Evolutionary conservation across 2,329 filamentous ascomycete genomes (phyloP).

Genomic region (Periconia sp.): DNA sequence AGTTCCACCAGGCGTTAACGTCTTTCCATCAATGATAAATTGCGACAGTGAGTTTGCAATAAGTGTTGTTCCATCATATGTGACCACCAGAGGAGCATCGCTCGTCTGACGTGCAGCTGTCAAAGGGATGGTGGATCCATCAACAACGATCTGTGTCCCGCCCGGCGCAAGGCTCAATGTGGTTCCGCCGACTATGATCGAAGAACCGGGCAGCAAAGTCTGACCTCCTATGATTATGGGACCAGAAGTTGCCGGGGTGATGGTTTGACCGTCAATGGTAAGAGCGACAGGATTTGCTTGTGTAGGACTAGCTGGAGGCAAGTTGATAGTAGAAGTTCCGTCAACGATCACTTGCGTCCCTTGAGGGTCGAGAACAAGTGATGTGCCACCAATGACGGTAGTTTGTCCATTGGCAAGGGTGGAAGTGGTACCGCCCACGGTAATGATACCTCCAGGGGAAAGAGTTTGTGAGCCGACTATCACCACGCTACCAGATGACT

Average conservation of each 20-base stretch:
- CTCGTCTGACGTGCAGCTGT: not conserved
- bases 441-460: slow-evolving; percentile 32
- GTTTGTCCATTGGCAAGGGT: slow-evolving; percentile 1
- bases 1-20: slow-evolving; percentile 9
- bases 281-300: not conserved
- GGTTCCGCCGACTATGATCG: slow-evolving; percentile 28
- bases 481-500: slow-evolving; percentile 17
- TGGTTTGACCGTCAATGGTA: slow-evolving; percentile 16
- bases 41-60: slow-evolving; percentile 11
- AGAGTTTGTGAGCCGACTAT: slow-evolving; percentile 34
- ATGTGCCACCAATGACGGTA: slow-evolving; percentile 4
- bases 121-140: slow-evolving; percentile 17
- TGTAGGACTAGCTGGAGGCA: slow-evolving; percentile 5
- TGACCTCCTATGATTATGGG: slow-evolving; percentile 41
- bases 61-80: slow-evolving; percentile 8
- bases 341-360: slow-evolving; percentile 20
- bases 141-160: slow-evolving; percentile 38
- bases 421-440: slow-evolving; percentile 29
- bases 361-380: slow-evolving; percentile 21
- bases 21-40: slow-evolving; percentile 6
- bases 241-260: slow-evolving; percentile 21
- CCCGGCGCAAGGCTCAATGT: slow-evolving; percentile 33
- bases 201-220: slow-evolving; percentile 42
- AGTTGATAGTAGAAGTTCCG: slow-evolving; percentile 13
- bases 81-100: slow-evolving; percentile 4